phyloP scores from a whole-genome alignment of 2,329 filamentous ascomycete genomes.

The Ascochyta viciae-villosae region DNA sequence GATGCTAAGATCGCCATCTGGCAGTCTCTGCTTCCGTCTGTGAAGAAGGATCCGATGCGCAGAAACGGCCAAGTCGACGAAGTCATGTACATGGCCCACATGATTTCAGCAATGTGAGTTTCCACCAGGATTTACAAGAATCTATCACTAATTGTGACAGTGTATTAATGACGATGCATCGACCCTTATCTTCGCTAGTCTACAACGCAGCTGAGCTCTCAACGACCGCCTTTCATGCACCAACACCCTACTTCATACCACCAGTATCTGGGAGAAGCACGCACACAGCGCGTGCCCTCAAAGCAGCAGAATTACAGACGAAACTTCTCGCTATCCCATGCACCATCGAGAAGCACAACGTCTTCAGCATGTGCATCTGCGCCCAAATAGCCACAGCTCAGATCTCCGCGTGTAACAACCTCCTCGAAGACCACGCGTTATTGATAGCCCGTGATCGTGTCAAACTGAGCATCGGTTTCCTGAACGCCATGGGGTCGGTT shows the following conservation, averaged over 20 bases:
- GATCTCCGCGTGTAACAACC: conserved; percentile 69
- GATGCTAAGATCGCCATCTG: conserved; percentile 73
- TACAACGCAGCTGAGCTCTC: conserved; percentile 39
- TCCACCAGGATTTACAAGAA: neutral
- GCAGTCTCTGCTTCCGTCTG: conserved; percentile 76
- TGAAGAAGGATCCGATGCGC: conserved; percentile 73
- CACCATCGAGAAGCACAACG: conserved; percentile 72
- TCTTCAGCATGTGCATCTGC: conserved; percentile 39
- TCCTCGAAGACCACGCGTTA: conserved; percentile 60
- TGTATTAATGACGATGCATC: conserved; percentile 48
- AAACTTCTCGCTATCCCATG: conserved; percentile 76
- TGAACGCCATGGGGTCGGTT: conserved; percentile 69
- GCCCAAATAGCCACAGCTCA: conserved; percentile 40
- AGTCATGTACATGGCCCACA: conserved; percentile 88
- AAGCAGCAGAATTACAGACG: conserved; percentile 78
- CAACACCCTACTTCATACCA: conserved; percentile 58
- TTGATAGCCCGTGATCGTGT: conserved; percentile 75
- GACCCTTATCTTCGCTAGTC: conserved; percentile 47
- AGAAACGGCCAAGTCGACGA: conserved; percentile 77
- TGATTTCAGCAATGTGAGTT: conserved; percentile 65
- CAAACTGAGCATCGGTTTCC: conserved; percentile 76
- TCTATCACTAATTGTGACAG: conserved; percentile 21
- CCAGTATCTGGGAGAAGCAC: conserved; percentile 50
- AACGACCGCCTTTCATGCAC: conserved; percentile 66
- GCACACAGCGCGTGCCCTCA: conserved; percentile 80